These are phyloP conservation scores for Beauveria sp. DNA, from an alignment of 2,329 filamentous ascomycete genomes.

Conservation along the genomic window DNA sequence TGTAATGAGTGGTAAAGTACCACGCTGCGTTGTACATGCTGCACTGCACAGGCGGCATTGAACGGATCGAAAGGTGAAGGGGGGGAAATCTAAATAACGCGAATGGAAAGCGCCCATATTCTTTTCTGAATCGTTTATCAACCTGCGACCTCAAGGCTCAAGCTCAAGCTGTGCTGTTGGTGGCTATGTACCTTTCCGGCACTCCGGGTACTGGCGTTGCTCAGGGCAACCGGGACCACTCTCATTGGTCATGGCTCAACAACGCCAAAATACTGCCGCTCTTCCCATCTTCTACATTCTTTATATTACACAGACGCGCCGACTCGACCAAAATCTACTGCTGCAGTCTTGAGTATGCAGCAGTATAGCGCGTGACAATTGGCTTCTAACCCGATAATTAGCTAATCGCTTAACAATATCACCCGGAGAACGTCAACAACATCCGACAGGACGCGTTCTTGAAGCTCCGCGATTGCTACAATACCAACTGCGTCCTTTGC, in stretches of 20 bases:
- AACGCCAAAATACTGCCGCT: conserved; percentile 19
- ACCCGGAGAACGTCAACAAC: neutral
- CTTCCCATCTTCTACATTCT: conserved; percentile 7
- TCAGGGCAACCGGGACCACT: conserved; percentile 8
- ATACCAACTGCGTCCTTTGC: neutral
- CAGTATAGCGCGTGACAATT: conserved; percentile 8
- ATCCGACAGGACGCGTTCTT: neutral
- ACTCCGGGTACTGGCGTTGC: conserved; percentile 2
- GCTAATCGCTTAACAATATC: neutral
- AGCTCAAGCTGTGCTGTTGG: neutral
- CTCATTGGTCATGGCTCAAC: conserved; percentile 22
- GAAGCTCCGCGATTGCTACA: neutral
- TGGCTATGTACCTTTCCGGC: neutral
- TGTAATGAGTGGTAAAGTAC: too few species aligned
- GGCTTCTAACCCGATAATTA: neutral
- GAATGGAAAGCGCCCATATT: too few species aligned
- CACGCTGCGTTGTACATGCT: too few species aligned
- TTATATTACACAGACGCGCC: conserved; percentile 1
- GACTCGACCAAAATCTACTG: neutral
- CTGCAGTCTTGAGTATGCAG: conserved; percentile 5
- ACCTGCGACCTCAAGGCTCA: too few species aligned
- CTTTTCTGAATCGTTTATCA: neutral
- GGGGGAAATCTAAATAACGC: too few species aligned
- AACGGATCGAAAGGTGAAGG: too few species aligned
- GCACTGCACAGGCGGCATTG: too few species aligned